A percentile compares a stretch with the other conserved stretches of the same genome.
Evolutionary conservation across 441 rosid genomes (phyloP).

Genomic region (Corymbia calophylla): DNA sequence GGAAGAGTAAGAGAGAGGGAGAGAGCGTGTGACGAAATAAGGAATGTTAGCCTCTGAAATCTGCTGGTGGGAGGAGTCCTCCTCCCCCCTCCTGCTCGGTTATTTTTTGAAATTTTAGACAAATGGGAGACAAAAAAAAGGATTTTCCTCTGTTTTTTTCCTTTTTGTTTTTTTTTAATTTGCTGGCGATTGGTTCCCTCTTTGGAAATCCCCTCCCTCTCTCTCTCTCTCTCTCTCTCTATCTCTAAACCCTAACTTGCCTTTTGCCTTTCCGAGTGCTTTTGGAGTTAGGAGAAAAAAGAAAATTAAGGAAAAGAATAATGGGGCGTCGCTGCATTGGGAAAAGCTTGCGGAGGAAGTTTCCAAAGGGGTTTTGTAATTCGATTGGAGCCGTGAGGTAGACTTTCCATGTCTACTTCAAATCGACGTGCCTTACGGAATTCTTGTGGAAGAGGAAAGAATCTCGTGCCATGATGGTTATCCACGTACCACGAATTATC

Average conservation of each 20-base stretch:
- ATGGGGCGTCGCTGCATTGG: not conserved
- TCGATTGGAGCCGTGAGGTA: not conserved
- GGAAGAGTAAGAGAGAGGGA: not conserved
- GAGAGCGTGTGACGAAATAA: not conserved
- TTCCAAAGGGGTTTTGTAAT: not conserved
- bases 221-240: not conserved
- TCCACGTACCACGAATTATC: fast-evolving
- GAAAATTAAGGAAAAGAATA: not conserved
- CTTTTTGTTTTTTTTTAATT: fast-evolving
- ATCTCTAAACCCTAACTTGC: not conserved
- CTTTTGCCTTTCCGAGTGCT: not conserved
- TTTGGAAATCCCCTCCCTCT: not conserved
- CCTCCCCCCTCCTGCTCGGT: not conserved
- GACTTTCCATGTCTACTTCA: not conserved
- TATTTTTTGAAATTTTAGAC: not conserved
- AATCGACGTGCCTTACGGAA: not conserved
- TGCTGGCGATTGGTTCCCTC: not conserved
- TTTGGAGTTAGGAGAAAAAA: not conserved
- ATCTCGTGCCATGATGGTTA: not conserved
- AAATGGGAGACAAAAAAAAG: not conserved
- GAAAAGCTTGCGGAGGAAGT: not conserved
- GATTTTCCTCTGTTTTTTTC: not conserved
- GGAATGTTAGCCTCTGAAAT: not conserved
- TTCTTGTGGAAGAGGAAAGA: not conserved
- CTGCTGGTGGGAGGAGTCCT: not conserved